Base-by-base conservation (phyloP, 176 grass and related monocot species). In the Carex pumila region DNA sequence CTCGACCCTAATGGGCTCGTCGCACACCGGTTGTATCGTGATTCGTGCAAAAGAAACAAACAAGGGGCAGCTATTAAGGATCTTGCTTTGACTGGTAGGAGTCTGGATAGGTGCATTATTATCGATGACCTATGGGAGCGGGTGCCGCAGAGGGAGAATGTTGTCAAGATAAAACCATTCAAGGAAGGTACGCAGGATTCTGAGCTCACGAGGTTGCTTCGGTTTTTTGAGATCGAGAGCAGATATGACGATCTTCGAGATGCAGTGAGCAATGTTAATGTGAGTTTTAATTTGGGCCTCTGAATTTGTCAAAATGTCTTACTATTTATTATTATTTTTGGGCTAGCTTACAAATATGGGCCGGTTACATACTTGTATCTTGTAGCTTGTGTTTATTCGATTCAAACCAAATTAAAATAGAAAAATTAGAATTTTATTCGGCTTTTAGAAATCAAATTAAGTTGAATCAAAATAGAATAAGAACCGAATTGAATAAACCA, bases 1-100 rank as follows among this genome's bases (percentile, higher is more conserved):
- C 79, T 81, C 9, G 79, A 81, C 45, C 79, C 79, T 17, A 41
- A 41, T 14, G 79, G 39, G 15, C 52, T 81, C 17, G 19, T 81
- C 34, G 15, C 57, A 12, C 57, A 81, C 39, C 30, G 79, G 54
- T 47, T 81, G 18, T 81, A 81, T 47, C 30, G 58, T 0, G 58
- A 81, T 25, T 81, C 79, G 0, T 63, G 56, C 56, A 61, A 12
- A 12, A 45, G 7, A 3, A 37, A 19, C 15, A 3, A 41, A 41
- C 6, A 25, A 4, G 57, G 25, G 9, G 1, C 1, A 3, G 11
- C 3, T 25, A 41, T 62, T 3, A 81, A 81, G 17, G 58, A 81
- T 81, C 79, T 81, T 63, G 18, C 55, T 63, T 19, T 21, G 11
- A 81, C 79, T 2, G 79, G 79, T 6, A 64, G 79, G 19, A 60